phyloP scores from a whole-genome alignment of 352 stramenopile species.

The Globisporangium okanoganense region DNA sequence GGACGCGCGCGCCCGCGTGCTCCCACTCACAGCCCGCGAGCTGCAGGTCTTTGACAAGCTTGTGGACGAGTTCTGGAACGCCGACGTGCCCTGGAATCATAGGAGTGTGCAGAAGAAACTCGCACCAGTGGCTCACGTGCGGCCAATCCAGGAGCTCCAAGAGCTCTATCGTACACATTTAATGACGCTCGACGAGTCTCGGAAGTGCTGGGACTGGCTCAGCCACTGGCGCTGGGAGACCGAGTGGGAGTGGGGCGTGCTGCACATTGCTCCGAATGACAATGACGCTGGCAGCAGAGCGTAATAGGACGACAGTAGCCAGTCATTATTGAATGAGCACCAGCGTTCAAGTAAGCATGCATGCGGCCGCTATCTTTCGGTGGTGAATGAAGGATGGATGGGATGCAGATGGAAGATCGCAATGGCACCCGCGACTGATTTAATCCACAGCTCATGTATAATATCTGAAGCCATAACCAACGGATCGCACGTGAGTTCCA shows the following conservation, averaged over 20 bases:
- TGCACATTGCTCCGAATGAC: conserved; percentile 11
- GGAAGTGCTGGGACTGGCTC: conserved; percentile 38
- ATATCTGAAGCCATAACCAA: neutral
- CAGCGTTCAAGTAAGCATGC: neutral
- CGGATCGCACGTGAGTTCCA: neutral
- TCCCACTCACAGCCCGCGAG: conserved; percentile 34
- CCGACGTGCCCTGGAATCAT: conserved; percentile 47
- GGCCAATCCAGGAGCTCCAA: conserved; percentile 35
- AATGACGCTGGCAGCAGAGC: neutral
- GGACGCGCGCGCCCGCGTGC: conserved; percentile 32
- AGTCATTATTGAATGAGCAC: neutral
- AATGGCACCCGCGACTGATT: neutral
- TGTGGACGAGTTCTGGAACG: conserved; percentile 68
- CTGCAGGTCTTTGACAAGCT: conserved; percentile 45
- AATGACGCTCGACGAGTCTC: conserved; percentile 18
- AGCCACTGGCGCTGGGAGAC: conserved; percentile 35
- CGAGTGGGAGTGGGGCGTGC: conserved; percentile 43
- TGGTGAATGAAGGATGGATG: neutral
- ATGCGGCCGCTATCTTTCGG: neutral
- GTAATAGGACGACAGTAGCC: too few relatives aligned
- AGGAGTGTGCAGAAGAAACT: conserved; percentile 35
- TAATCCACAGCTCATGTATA: neutral
- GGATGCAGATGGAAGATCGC: conserved; percentile 1
- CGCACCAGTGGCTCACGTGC: conserved; percentile 12
- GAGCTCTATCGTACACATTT: conserved; percentile 39